phyloP scores from a whole-genome alignment of 306 rosid species.

The Medicago truncatula region MtrunA17r5.0-ANR NC_053049.1:33421001-33421500 shows the following conservation, averaged over 20 bases:
- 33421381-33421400: background rate
- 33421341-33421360: too few species aligned
- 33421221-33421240: background rate
- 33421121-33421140: constrained; percentile 15
- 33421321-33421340: background rate
- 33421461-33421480: background rate
- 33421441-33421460: background rate
- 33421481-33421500: background rate
- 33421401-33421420: too few species aligned
- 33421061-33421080: constrained; percentile 64
- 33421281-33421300: background rate
- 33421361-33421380: background rate
- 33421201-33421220: background rate
- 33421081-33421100: constrained; percentile 22
- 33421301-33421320: background rate
- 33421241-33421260: background rate
- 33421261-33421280: background rate
- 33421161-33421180: constrained; percentile 15
- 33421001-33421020: constrained; percentile 90
- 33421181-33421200: background rate
- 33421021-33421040: constrained; percentile 95
- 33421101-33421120: background rate
- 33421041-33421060: constrained; percentile 83
- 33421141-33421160: constrained; percentile 1
- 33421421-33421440: constrained; percentile 9